Evolutionary conservation across 805 yeast species (phyloP), one percentile per base, ranked within the genome.

Genomic region (Candida incommunis): DNA sequence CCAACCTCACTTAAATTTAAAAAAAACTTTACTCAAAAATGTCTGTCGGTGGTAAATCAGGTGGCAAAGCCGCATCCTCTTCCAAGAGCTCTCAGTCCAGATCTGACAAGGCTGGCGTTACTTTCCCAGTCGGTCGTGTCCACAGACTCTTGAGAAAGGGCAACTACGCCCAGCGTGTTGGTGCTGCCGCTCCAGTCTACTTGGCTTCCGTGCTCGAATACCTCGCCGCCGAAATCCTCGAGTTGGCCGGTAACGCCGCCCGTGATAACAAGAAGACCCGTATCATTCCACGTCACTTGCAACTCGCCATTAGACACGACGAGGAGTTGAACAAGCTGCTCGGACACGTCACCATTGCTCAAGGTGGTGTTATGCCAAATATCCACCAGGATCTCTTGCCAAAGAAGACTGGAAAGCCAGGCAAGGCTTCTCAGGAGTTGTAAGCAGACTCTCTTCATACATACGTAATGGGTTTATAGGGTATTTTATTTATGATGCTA

Each of bases 161-260:
- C 52, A 85, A 84, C 67, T 76, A 74, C 59, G 74, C 76, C 52
- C 62, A 54, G 57, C 69, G 95, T 64, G 94, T 86, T 42, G 95
- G 95, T 48, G 76, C 82, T 64, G 67, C 81, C 63, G 80, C 96
- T 40, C 97, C 99, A 43, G 90, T 90, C 51, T 90, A 90, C 65
- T 73, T 90, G 53, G 88, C 96, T 46, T 95, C 96, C 20, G 97
- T 90, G 40, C 76, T 90, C 54, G 97, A 90, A 67, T 90, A 90
- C 69, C 72, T 90, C 61, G 87, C 96, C 45, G 96, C 97, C 31
- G 97, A 90, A 72, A 95, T 90, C 43, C 75, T 90, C 59, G 97
- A 90, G 71, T 74, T 90, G 74, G 96, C 97, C 48, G 96, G 97
- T 68, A 90, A 90, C 64, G 97, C 97, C 29, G 96, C 97, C 41